Evolutionary conservation across 805 yeast species (phyloP), one percentile per base, ranked within the genome.

Genomic region (Saccharomycopsis javanensis): DNA sequence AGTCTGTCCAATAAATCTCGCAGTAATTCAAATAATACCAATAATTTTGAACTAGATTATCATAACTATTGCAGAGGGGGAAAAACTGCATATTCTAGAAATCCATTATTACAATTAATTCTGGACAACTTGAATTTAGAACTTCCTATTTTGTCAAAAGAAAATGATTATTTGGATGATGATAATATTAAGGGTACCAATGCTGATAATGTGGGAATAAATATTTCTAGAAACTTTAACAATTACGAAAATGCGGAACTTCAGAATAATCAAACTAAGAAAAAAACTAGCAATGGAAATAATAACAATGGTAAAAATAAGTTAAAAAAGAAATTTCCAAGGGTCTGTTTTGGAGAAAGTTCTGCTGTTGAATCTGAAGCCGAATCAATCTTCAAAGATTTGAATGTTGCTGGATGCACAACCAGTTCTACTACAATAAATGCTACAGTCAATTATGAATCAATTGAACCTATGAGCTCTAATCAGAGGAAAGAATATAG

Each of bases 231-330:
- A 1, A 57, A 63, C 0, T 64, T 66, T 50, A 58, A 60, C 3
- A 65, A 62, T 57, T 61, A 58, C 15, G 62, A 30, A 71, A 74
- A 30, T 13, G 53, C 31, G 23, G 23, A 27, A 25, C 10, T n/a
- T 35, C 48, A 34, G 6, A 31, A 46, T 10, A 31, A 18, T 18
- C n/a, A 20, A 7, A 11, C 27, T 20, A 42, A 31, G 18, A 31
- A 50, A n/a, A 51, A 42, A n/a, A 59, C 4, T n/a, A 7, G 3
- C 10, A 11, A 33, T 7, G 10, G 64, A 64, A 51, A 66, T 64
- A 33, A 59, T 70, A 59, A 67, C 76, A 34, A 72, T 69, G 56
- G 58, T 71, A 3, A 64, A 20, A 23, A 13, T 15, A 20, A 28
- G 28, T 7, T 27, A 23, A 53, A 42, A 28, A 16, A 16, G 13